Base-by-base conservation (phyloP, 768 basidiomycete genomes). In the Lentinula detonsa region DNA sequence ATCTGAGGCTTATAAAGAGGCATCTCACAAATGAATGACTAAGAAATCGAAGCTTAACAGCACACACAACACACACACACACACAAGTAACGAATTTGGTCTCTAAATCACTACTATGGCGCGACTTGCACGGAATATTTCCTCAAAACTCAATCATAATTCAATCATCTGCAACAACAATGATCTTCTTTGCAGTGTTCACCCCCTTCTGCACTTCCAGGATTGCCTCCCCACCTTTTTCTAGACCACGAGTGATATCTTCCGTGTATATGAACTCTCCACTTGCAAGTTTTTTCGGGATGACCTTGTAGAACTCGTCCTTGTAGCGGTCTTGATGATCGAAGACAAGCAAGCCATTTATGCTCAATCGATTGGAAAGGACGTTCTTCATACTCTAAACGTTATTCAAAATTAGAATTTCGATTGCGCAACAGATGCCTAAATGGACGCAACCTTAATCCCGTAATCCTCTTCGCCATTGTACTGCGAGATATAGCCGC, bases 231-330 rank as follows among this genome's bases (percentile, higher is more conserved):
- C 72, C 75, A 4, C 61, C 67, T 18, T 61, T 61, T 10, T 77
- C 79, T 39, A 85, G 69, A 2, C 83, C 83, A 5, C 68, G 66
- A 9, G 68, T 74, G 1, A 82, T 60, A 45, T 84, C 76, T 62
- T 85, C 84, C 8, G 63, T 69, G 51, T 77, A 74, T 66, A 79
- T 81, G 55, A 84, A 61, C 65, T 82, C 75, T 2, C 83, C 82
- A 3, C 68, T 72, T 3, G 74, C 77, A 35, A 85, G 64, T 48
- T 72, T 69, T 4, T 68, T 66, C 4, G 81, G 78, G 2, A 85
- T 57, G 5, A 68, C 72, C 9, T 67, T 67, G 56, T 76, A 76
- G 69, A 85, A 85, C 5, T 72, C 76, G 5, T 71, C 70, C 3
- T 57, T 51, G 66, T 79, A 76, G 64, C 79, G 79, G 6, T 66